Evolutionary conservation across 1,284 basidiomycete genomes (phyloP), one percentile per base, ranked within the genome.

Genomic region (Phlebopus sp.): DNA sequence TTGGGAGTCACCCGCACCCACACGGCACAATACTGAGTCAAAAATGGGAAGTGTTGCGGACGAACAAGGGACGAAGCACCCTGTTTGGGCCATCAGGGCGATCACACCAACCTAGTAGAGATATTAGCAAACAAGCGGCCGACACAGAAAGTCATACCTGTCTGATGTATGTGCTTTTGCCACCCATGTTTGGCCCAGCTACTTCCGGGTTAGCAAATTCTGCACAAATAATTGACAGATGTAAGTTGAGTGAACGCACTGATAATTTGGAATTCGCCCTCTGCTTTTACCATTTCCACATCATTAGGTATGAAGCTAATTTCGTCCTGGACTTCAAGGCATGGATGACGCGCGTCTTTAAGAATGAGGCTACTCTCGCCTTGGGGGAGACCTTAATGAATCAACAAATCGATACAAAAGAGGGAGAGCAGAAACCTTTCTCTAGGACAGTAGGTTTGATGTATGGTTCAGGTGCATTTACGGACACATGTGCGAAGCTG

Each of bases 1-100:
- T 67, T 98, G 95, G 66, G 90, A 95, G 65, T 99, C 97, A 1
- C 97, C 97, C 0, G 97, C 97, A 6, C 97, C 97, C 1, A 99
- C 96, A 57, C 97, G 81, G 47, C 96, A 97, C 4, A 99, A 73
- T 42, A 99, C 90, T 13, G 93, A 97, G 69, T 99, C 97, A 56
- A 98, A 99, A 42, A 99, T 84, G 0, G 96, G 97, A 10, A 99
- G 61, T 37, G 78, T 75, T 0, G 96, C 97, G 30, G 92, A 85
- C 45, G 83, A 78, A 53, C 92, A 96, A 2, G 97, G 96, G 0
- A 99, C 96, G 62, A 93, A 99, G 61, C 90, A 95, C 13, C 97
- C 96, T 1, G 88, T 81, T 67, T 98, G 96, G 0, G 94, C 93
- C 89, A 99, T 92, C 9, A 99, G 79, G 2, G 90, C 90, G 52